These are phyloP conservation scores for Podosphaera fusca DNA, from an alignment of 2,329 filamentous ascomycete genomes.

Conservation along the genomic window DNA sequence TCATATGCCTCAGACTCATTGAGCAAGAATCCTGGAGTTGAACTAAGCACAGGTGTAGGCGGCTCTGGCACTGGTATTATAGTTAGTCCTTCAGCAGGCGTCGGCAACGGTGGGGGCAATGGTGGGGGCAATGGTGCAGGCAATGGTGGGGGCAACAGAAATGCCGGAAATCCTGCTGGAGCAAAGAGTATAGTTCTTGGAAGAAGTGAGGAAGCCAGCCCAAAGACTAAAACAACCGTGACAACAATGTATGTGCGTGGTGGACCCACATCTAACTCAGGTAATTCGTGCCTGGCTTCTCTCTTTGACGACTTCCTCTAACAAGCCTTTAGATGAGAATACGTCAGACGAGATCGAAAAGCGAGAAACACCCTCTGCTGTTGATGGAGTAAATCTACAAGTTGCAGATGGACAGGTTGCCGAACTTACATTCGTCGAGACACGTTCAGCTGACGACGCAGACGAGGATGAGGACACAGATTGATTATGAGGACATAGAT, in stretches of 20 bases:
- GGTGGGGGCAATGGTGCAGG: no score
- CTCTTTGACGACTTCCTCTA: neutral
- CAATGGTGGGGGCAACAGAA: neutral
- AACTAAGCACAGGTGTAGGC: slow-evolving; percentile 20
- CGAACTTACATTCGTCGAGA: slow-evolving; percentile 14
- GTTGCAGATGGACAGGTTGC: slow-evolving; percentile 14
- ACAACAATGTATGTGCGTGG: slow-evolving; percentile 15
- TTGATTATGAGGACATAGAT: neutral
- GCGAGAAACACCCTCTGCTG: slow-evolving; percentile 4
- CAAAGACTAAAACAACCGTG: slow-evolving; percentile 13
- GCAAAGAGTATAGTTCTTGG: slow-evolving; percentile 1
- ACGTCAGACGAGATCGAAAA: slow-evolving; percentile 2
- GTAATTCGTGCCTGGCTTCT: slow-evolving; percentile 3
- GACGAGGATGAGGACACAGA: slow-evolving; percentile 3
- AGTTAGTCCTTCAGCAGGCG: slow-evolving; percentile 6
- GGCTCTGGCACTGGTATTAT: slow-evolving; percentile 21
- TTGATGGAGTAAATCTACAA: slow-evolving; percentile 14
- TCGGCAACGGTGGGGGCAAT: neutral
- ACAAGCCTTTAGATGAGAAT: neutral
- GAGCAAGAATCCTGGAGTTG: slow-evolving; percentile 18
- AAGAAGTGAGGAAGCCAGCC: slow-evolving; percentile 2
- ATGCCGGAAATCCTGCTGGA: neutral
- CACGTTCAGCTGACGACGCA: slow-evolving; percentile 9
- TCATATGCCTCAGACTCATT: slow-evolving; percentile 20
- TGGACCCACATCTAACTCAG: slow-evolving; percentile 5